Evolutionary conservation across 352 stramenopile species (phyloP), one percentile per base, ranked within the genome.

Genomic region (Phytophthora pini): DNA sequence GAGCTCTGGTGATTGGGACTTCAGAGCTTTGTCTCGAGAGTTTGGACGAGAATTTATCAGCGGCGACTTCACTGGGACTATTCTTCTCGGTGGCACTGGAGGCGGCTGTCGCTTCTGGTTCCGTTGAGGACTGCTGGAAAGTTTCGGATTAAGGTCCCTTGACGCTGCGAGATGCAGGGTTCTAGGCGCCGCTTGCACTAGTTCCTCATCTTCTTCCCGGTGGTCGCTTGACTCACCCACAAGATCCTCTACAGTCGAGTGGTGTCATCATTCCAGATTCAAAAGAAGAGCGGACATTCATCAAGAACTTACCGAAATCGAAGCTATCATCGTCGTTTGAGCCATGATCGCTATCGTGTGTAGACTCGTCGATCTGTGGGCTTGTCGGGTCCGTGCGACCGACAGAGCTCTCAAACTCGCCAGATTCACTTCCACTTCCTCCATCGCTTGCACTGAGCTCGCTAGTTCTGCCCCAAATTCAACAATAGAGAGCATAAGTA

Each of bases 241-340:
- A 5, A 85, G 65, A 54, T 85, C 73, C 6, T 70, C 76, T 87
- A 29, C 1, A 43, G 29, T 38, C 15, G 50, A 41, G 12, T 38
- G 22, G 29, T 5, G 34, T 5, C 6, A 11, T 8, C 6, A 9
- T 39, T 8, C 58, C 44, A 65, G 24, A 3, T 3, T 40, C n/a
- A 61, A 53, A 17, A 43, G 15, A 36, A 34, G 24, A 5, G 12
- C 20, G n/a, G 8, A 20, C 8, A 39, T 11, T 6, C 2, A 49
- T 27, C n/a, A 27, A 51, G 38, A 48, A 78, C 68, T 5, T n/a
- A 87, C 79, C 79, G 50, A 87, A 87, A 48, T 85, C 72, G 46
- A 87, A 87, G 50, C 79, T 87, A 9, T 58, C 47, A 17, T 59
- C 44, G 5, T 46, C 26, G 4, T 40, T 40, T 26, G 31, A 64